These are phyloP conservation scores for Melocanna baccifera DNA, from an alignment of 176 grass and related monocot species.

Conservation along the genomic window DNA sequence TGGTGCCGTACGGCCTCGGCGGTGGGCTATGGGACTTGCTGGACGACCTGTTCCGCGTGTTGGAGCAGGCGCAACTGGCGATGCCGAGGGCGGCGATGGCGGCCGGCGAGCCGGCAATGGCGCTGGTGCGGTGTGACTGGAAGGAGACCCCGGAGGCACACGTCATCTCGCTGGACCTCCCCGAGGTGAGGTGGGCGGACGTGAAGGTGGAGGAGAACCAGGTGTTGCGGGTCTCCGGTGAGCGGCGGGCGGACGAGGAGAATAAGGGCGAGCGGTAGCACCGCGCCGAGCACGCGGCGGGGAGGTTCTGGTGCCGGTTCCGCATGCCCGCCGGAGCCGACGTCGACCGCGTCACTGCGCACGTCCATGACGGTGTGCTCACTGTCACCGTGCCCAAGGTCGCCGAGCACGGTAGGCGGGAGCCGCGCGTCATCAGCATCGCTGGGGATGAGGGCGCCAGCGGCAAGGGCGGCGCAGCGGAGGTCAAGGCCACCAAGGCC, in stretches of 20 bases:
- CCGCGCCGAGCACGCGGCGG: constrained; percentile 44
- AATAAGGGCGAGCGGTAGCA: constrained; percentile 49
- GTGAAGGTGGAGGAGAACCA: constrained; percentile 50
- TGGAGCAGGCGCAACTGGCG: constrained; percentile 47
- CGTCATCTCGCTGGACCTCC: constrained; percentile 51
- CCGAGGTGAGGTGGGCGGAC: constrained; percentile 44
- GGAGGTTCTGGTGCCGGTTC: constrained; percentile 51
- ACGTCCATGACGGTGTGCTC: constrained; percentile 37
- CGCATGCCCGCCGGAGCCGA: constrained; percentile 33
- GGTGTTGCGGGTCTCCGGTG: constrained; percentile 53
- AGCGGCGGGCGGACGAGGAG: constrained; percentile 34
- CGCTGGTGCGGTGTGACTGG: constrained; percentile 54
- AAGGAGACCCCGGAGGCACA: constrained; percentile 59
- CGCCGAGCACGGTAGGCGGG: constrained; percentile 8
- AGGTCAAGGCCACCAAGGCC: constrained; percentile 40
- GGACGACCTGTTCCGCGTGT: constrained; percentile 47
- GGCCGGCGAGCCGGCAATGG: not conserved
- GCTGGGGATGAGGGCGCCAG: not conserved
- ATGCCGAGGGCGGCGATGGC: not conserved
- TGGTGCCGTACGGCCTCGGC: constrained; percentile 40
- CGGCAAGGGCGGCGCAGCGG: not conserved
- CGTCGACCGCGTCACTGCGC: not conserved
- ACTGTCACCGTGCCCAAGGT: constrained; percentile 42
- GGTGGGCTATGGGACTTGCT: constrained; percentile 38
- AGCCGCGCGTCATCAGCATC: constrained; percentile 44